A percentile compares a stretch with the other conserved stretches of the same genome.
These are phyloP conservation scores for Cryphonectria carpinicola DNA, from an alignment of 2,329 filamentous ascomycete genomes.

Conservation along the genomic window DNA sequence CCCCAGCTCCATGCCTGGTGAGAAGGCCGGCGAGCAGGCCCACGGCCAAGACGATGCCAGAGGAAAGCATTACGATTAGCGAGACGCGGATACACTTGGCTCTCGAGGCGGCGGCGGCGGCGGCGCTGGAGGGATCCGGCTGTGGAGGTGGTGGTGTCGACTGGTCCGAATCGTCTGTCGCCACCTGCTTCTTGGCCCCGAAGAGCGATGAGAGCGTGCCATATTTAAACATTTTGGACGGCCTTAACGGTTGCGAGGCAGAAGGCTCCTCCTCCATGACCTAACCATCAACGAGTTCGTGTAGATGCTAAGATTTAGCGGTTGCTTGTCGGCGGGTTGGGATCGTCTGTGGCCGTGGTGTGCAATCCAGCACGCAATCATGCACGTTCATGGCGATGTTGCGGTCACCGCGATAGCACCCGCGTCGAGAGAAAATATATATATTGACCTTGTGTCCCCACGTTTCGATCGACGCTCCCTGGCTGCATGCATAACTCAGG, in stretches of 20 bases:
- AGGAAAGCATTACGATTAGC: slow-evolving; percentile 23
- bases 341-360: background rate
- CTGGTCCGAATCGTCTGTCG: background rate
- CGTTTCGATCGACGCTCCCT: slow-evolving; percentile 3
- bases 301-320: background rate
- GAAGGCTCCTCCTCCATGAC: slow-evolving; percentile 4
- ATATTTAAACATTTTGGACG: slow-evolving; percentile 20
- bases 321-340: background rate
- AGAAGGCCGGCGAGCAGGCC: slow-evolving; percentile 25
- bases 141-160: background rate
- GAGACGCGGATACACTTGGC: slow-evolving; percentile 18
- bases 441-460: slow-evolving; percentile 9
- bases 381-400: slow-evolving; percentile 24
- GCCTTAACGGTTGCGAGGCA: slow-evolving; percentile 1
- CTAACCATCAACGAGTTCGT: background rate
- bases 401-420: background rate
- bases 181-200: background rate
- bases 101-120: slow-evolving; percentile 8
- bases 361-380: slow-evolving; percentile 25
- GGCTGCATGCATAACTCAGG: slow-evolving; percentile 7
- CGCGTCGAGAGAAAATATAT: slow-evolving; percentile 1
- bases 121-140: background rate
- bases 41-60: slow-evolving; percentile 18
- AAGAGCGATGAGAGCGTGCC: slow-evolving; percentile 14
- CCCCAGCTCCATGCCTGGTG: slow-evolving; percentile 15